These are phyloP conservation scores for Ophiostoma ulmi DNA, from an alignment of 2,329 filamentous ascomycete species.

Conservation along the genomic window DNA sequence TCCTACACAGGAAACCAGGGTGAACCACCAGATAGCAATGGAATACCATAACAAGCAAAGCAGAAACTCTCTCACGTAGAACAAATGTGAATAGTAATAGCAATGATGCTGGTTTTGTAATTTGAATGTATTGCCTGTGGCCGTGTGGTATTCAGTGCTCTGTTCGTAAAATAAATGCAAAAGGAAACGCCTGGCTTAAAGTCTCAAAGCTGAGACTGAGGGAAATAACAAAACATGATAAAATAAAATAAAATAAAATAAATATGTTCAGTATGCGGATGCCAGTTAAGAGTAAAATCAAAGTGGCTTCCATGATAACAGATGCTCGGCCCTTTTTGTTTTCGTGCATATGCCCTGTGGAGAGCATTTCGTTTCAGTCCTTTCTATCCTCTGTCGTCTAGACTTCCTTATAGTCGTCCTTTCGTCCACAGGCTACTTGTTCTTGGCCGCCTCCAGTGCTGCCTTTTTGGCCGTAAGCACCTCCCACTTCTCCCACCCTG, in stretches of 20 bases:
- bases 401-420: neutral
- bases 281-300: neutral
- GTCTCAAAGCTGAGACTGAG: neutral
- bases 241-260: no score
- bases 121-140: neutral
- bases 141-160: neutral
- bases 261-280: no score
- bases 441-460: constrained; percentile 35
- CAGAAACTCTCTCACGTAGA: neutral
- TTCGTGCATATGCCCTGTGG: neutral
- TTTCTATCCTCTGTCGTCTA: neutral
- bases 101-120: no score
- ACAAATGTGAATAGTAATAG: neutral
- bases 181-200: neutral
- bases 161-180: neutral
- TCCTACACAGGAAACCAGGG: neutral
- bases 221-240: neutral
- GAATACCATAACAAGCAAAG: neutral
- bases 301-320: neutral
- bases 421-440: constrained; percentile 31
- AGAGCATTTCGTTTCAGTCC: neutral
- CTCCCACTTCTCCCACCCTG: constrained; percentile 93
- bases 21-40: constrained; percentile 11
- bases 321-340: neutral
- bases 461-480: constrained; percentile 37